These are phyloP conservation scores for Floccularia luteovirens DNA, from an alignment of 768 basidiomycete genomes.

Conservation along the genomic window DNA sequence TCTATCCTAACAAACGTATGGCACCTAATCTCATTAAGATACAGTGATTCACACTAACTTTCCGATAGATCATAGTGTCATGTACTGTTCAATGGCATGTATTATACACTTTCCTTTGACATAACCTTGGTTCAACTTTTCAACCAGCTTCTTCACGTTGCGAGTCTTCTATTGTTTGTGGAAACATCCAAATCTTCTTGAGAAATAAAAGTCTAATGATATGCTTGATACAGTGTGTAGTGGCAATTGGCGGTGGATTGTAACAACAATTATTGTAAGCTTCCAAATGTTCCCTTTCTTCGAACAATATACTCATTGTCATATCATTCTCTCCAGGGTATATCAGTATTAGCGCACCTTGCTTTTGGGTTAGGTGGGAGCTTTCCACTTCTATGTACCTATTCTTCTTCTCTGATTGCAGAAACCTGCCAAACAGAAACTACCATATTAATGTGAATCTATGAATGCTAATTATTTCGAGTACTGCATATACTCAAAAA, in stretches of 20 bases:
- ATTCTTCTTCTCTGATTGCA: neutral
- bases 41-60: no score
- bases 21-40: no score
- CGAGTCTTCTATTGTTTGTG: slow-evolving; percentile 24
- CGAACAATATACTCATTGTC: neutral
- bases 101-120: no score
- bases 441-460: neutral
- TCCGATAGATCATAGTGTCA: no score
- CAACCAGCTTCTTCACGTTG: slow-evolving; percentile 21
- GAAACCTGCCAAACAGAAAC: no score
- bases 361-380: slow-evolving; percentile 28
- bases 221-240: slow-evolving; percentile 19
- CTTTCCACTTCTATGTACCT: neutral
- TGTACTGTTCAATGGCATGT: no score
- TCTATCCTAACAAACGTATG: no score
- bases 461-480: neutral
- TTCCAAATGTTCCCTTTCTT: neutral
- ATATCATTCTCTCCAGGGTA: slow-evolving; percentile 11
- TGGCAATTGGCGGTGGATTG: slow-evolving; percentile 20
- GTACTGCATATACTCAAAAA: neutral
- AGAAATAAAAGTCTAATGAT: neutral
- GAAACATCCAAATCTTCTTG: slow-evolving; percentile 4
- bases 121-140: no score
- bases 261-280: slow-evolving; percentile 21
- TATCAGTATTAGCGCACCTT: slow-evolving; percentile 19